Evolutionary conservation across 108 stramenopile species (phyloP).

Genomic region (Nannochloropsis oceanica): DNA sequence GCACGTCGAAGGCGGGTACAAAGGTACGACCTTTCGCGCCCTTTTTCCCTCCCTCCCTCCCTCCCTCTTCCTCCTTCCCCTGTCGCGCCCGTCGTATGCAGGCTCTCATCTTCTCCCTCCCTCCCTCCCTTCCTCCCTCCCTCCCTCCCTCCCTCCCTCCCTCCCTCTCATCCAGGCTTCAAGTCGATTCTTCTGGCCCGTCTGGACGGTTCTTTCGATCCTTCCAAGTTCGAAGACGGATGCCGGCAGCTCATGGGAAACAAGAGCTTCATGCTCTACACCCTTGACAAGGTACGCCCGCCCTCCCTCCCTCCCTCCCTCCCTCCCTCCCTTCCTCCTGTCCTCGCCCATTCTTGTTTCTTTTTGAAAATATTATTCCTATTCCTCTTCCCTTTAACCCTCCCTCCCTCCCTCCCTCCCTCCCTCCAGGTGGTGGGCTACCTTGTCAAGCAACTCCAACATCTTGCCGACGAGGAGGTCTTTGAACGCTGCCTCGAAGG

Average conservation of each 20-base stretch:
- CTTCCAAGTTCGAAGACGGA: neutral
- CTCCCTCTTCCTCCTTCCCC: no score
- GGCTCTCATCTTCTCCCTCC: no score
- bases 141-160: no score
- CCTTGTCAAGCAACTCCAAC: neutral
- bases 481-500: neutral
- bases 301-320: neutral
- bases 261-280: neutral
- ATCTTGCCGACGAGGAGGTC: neutral
- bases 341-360: neutral
- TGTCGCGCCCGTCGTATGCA: no score
- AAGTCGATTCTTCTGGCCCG: no score
- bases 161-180: no score
- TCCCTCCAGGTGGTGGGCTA: neutral
- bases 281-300: neutral
- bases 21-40: no score
- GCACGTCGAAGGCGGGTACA: no score
- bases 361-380: neutral
- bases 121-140: no score
- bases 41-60: no score
- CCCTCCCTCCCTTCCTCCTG: neutral
- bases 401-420: neutral
- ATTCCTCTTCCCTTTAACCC: neutral
- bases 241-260: slow-evolving; percentile 10
- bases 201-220: slow-evolving; percentile 6